phyloP scores from a whole-genome alignment of 495 filamentous ascomycete species.

The Aspergillus leporis region DNA sequence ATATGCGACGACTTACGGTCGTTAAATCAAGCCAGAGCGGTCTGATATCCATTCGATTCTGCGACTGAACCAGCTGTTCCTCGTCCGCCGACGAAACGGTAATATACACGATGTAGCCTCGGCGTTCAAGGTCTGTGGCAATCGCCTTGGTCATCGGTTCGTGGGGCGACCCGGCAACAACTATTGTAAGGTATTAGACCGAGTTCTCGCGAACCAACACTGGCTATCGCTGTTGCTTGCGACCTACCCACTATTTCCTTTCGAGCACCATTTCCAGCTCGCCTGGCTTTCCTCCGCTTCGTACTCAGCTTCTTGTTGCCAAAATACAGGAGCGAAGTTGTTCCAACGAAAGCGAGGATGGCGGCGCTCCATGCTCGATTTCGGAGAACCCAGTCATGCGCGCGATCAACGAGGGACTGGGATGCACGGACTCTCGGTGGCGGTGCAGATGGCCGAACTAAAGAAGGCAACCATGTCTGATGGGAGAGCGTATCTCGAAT shows the following conservation, averaged over 20 bases:
- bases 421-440: slow-evolving; percentile 43
- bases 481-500: slow-evolving; percentile 63
- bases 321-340: slow-evolving; percentile 64
- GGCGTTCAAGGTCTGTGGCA: slow-evolving; percentile 79
- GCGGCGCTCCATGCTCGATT: slow-evolving; percentile 71
- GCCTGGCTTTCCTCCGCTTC: slow-evolving; percentile 71
- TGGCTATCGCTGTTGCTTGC: neutral
- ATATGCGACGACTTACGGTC: slow-evolving; percentile 27
- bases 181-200: slow-evolving; percentile 34
- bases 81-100: slow-evolving; percentile 79
- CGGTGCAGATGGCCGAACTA: slow-evolving; percentile 59
- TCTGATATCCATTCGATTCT: slow-evolving; percentile 76
- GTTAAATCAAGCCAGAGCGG: slow-evolving; percentile 81
- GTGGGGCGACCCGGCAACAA: slow-evolving; percentile 79
- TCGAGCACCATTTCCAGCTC: slow-evolving; percentile 79
- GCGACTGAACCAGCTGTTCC: slow-evolving; percentile 72
- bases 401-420: slow-evolving; percentile 39
- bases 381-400: slow-evolving; percentile 62
- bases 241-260: slow-evolving; percentile 75
- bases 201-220: neutral
- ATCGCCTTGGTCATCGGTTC: slow-evolving; percentile 80
- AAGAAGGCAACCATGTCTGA: slow-evolving; percentile 69
- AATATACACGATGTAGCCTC: slow-evolving; percentile 92
- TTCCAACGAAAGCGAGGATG: slow-evolving; percentile 66
- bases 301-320: slow-evolving; percentile 57